A percentile compares a stretch with the other conserved stretches of the same genome.
Conservation (phyloP, 164 flowering plant genomes). For the Santalum album region DNA sequence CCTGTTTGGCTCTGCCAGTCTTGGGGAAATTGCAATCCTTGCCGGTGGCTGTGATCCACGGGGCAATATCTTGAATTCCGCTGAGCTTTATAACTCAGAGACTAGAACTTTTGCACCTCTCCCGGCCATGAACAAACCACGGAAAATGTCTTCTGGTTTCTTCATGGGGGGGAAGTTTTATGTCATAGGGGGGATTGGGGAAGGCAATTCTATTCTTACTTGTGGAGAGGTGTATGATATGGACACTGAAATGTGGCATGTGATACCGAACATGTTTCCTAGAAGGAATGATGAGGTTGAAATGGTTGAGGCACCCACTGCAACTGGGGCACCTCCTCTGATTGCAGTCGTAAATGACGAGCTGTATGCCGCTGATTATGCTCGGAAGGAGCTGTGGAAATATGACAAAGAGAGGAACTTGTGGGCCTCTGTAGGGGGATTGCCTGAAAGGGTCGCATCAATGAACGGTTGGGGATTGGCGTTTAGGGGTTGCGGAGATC, state of each 20-base stretch:
- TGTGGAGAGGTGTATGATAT: constrained; percentile 33
- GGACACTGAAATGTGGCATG: constrained; percentile 21
- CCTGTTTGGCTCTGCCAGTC: constrained; percentile 23
- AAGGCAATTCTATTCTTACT: constrained; percentile 17
- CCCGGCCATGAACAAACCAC: constrained; percentile 30
- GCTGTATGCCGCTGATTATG: constrained; percentile 37
- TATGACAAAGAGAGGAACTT: constrained; percentile 23
- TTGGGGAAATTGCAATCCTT: constrained; percentile 24
- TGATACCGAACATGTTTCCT: constrained; percentile 34
- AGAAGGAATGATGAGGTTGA: constrained; percentile 4
- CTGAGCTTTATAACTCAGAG: constrained; percentile 35
- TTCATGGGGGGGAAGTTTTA: constrained; percentile 37
- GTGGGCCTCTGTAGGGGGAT: constrained; percentile 25
- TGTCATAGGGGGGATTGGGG: constrained; percentile 36
- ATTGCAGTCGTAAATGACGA: constrained; percentile 34
- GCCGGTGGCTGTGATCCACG: constrained; percentile 37
- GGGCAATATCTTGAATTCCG: constrained; percentile 25
- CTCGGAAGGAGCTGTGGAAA: constrained; percentile 21
- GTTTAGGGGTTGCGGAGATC: constrained; percentile 16
- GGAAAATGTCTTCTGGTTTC: constrained; percentile 40
- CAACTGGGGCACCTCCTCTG: constrained; percentile 40
- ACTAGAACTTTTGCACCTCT: constrained; percentile 21
- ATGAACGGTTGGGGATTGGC: constrained; percentile 29
- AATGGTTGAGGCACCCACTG: constrained; percentile 18
- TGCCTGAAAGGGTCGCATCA: constrained; percentile 33